Evolutionary conservation across 805 yeast genomes (phyloP), one percentile per base, ranked within the genome.

Genomic region (Saturnispora diversa): DNA sequence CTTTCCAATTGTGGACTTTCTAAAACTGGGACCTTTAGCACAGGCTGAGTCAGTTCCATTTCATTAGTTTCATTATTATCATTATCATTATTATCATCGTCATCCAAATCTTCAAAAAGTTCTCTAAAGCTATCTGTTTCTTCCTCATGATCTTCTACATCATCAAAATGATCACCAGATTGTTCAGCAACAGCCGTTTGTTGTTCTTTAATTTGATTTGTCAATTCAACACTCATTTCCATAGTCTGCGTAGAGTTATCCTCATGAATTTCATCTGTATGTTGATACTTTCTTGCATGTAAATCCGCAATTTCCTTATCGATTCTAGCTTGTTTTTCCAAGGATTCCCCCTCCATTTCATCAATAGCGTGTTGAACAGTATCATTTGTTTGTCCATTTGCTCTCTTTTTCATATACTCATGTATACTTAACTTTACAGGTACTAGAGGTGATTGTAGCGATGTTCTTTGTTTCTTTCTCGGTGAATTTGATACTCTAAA

Each of bases 161-260:
- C 17, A 20, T 17, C 30, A 32, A 6, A 15, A 23, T 13, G n/a
- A 9, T 22, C 37, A 16, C 15, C 22, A 15, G 22, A 23, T 22
- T 49, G 48, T 12, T 44, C 31, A 8, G 26, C 31, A 15, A 44
- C 34, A 9, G 26, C 35, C 2, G 26, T 26, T 16, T 44, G 51
- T 26, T 50, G 51, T 27, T 45, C 48, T 17, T 35, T 32, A 17
- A 54, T 40, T 36, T 52, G 53, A 20, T 51, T 48, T 2, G 56
- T 51, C 19, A 54, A 17, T 20, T 54, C 56, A 27, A 50, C 42
- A 9, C 57, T 49, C 45, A 53, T 43, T 25, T 54, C 59, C 59
- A 54, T 50, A 3, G 59, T 52, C 34, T 54, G 55, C 4, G 59
- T 54, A 8, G 52, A 54, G 27, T 53, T 58, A 24, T 53, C 55